These are phyloP conservation scores for Babesia divergens DNA, from an alignment of 169 alveolate species.

Conservation along the genomic window DNA sequence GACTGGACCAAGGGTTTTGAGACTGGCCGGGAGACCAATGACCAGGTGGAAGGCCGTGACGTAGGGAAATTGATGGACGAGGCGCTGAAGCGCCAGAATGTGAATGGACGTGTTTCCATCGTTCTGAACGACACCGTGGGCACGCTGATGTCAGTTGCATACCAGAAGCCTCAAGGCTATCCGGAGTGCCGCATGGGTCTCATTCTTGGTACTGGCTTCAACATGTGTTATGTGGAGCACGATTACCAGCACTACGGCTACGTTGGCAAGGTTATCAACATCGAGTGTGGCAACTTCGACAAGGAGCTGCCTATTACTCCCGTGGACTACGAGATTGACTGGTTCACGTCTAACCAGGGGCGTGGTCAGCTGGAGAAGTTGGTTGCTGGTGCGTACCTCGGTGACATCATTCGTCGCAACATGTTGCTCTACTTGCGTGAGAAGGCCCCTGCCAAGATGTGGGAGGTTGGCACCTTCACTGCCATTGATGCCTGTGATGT, in stretches of 20 bases:
- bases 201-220: slow-evolving; percentile 86
- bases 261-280: slow-evolving; percentile 80
- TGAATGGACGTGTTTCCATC: slow-evolving; percentile 78
- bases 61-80: slow-evolving; percentile 80
- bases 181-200: slow-evolving; percentile 82
- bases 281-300: slow-evolving; percentile 86
- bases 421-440: slow-evolving; percentile 73
- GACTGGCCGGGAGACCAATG: slow-evolving; percentile 85
- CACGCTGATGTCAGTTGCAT: slow-evolving; percentile 85
- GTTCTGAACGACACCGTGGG: slow-evolving; percentile 88
- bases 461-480: slow-evolving; percentile 72
- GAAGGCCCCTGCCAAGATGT: slow-evolving; percentile 76
- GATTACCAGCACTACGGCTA: slow-evolving; percentile 78
- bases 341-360: slow-evolving; percentile 81
- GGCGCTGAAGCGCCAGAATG: slow-evolving; percentile 76
- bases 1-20: slow-evolving; percentile 91
- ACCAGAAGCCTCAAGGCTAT: slow-evolving; percentile 71
- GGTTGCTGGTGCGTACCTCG: slow-evolving; percentile 86
- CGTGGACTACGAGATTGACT: slow-evolving; percentile 78
- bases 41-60: slow-evolving; percentile 88
- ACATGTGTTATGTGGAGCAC: slow-evolving; percentile 86
- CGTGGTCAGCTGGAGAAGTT: slow-evolving; percentile 83
- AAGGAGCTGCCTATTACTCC: slow-evolving; percentile 81
- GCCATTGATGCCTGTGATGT: slow-evolving; percentile 72
- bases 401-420: slow-evolving; percentile 81